Percentiles rank a stretch among this genome's conserved stretches.
Conservation (phyloP, 257 asterid genomes). For the Coffea canephora region DNA sequence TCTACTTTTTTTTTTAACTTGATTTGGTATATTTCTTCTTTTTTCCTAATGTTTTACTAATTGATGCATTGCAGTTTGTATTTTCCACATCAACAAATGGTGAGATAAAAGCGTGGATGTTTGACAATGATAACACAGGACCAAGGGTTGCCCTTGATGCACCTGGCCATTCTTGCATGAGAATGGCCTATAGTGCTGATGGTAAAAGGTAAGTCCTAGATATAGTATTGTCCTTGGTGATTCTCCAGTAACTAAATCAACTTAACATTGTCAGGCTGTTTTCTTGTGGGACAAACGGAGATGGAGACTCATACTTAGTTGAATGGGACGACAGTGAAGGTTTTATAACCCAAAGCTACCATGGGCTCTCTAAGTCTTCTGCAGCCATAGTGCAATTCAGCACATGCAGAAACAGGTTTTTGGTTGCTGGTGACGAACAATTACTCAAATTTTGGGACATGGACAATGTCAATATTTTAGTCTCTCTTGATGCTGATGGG, state of each 20-base stretch:
- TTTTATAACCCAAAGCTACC: conserved; percentile 38
- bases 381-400: conserved; percentile 45
- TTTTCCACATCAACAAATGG: conserved; percentile 63
- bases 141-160: conserved; percentile 42
- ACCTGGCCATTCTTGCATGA: conserved; percentile 53
- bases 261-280: conserved; percentile 46
- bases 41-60: not conserved
- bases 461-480: conserved; percentile 37
- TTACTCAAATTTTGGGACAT: conserved; percentile 69
- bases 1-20: conserved; percentile 19
- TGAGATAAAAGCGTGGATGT: conserved; percentile 74
- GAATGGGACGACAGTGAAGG: conserved; percentile 70
- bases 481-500: conserved; percentile 56
- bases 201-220: conserved; percentile 48
- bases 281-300: conserved; percentile 65
- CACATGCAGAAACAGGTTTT: conserved; percentile 33
- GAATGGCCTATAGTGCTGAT: conserved; percentile 59
- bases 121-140: conserved; percentile 43
- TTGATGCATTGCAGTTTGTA: conserved; percentile 43
- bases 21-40: not conserved
- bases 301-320: conserved; percentile 54
- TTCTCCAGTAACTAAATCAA: not conserved
- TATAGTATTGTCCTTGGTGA: not conserved
- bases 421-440: conserved; percentile 68
- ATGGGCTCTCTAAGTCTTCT: conserved; percentile 45